Percentiles rank a stretch among this genome's conserved stretches.
phyloP scores from a whole-genome alignment of 331 rosid genomes.

The Rosa hybrid region DNA sequence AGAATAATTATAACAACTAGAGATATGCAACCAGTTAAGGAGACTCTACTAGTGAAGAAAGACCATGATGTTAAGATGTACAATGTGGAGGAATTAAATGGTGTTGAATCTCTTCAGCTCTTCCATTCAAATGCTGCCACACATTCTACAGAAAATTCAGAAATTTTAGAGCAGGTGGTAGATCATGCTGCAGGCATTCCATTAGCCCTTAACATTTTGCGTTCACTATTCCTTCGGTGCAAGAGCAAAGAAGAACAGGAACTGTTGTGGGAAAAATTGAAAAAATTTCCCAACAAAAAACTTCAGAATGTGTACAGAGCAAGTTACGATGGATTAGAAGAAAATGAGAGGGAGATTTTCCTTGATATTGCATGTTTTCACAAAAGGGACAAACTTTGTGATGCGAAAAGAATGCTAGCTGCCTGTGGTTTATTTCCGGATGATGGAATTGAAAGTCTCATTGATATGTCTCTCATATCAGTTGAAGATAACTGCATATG shows the following conservation, averaged over 20 bases:
- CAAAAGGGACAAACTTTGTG: not conserved
- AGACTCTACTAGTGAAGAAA: not conserved
- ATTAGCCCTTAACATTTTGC: conserved; percentile 1
- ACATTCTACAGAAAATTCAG: not conserved
- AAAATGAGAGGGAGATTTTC: not conserved
- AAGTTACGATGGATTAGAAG: conserved; percentile 3
- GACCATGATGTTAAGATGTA: not conserved
- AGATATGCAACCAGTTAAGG: not conserved
- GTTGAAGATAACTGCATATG: not conserved
- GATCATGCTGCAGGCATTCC: conserved; percentile 11
- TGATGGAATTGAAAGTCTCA: not conserved
- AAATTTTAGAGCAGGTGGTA: not conserved
- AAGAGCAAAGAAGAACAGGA: not conserved
- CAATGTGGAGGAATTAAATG: not conserved
- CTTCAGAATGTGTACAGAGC: not conserved
- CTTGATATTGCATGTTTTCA: conserved; percentile 15
- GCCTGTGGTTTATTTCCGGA: not conserved
- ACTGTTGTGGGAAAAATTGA: not conserved
- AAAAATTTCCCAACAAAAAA: not conserved
- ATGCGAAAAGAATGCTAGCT: not conserved
- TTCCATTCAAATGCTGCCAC: not conserved
- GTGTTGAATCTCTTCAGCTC: not conserved
- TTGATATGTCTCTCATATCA: conserved; percentile 4
- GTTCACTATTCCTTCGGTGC: not conserved
- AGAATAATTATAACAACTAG: conserved; percentile 15